Evolutionary conservation across 1,284 basidiomycete genomes (phyloP), one percentile per base, ranked within the genome.

Genomic region (Hemileia vastatrix): DNA sequence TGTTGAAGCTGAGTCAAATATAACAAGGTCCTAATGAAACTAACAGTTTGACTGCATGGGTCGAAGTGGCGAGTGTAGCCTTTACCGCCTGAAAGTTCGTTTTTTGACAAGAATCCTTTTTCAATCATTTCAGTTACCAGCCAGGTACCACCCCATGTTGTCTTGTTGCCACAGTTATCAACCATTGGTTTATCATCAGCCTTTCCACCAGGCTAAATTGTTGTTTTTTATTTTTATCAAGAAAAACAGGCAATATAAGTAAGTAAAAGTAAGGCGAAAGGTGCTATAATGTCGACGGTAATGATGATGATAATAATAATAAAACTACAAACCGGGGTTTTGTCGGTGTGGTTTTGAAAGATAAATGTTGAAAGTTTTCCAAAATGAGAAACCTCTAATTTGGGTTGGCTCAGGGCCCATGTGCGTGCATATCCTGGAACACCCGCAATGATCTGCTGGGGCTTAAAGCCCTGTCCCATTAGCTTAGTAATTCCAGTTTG

Each of bases 41-140:
- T 50, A 6, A 63, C 61, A 21, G 40, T 45, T 6, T 54, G 54
- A n/a, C 61, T 63, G 40, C 61, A 63, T 5, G 9, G 4, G 36
- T 63, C 61, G n/a, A 44, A 56, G 21, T 56, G 27, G 13, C 61
- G 61, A 9, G 23, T 45, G 54, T 56, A 63, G 13, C 61, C 61
- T 11, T 57, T 57, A 15, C 23, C 9, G n/a, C 61, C 61, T 8
- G 11, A 44, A 21, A 53, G 51, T 43, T 62, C 52, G 59, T 53
- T 31, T n/a, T 33, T 6, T 23, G 51, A 53, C 21, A 53, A 53
- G 24, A 18, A 53, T 31, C 51, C 51, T 18, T 53, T 53, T n/a
- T 27, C 51, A 1, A 32, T 53, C 1, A 53, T 23, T n/a, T 53
- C 51, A 13, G 18, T 53, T n/a, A 33, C 31, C 2, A 53, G 24